These are phyloP conservation scores for Globisporangium parvum DNA, from an alignment of 352 stramenopile genomes.

Conservation along the genomic window DNA sequence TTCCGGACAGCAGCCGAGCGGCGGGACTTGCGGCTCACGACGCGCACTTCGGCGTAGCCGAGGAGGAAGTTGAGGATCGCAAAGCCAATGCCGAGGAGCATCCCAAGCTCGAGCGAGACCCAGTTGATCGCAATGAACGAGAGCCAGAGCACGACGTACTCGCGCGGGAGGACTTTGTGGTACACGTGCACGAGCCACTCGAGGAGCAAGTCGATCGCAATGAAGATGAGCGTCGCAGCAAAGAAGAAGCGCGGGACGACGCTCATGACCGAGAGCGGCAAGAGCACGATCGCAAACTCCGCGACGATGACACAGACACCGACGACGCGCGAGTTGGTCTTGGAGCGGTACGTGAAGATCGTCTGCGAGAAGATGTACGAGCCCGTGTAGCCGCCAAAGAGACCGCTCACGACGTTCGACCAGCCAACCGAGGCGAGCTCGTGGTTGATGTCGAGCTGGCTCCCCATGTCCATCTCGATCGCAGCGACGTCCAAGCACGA, in stretches of 20 bases:
- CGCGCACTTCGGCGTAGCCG: constrained; percentile 67
- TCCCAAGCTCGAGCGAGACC: constrained; percentile 94
- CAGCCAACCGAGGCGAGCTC: constrained; percentile 93
- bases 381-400: constrained; percentile 96
- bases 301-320: constrained; percentile 86
- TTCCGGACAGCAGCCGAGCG: constrained; percentile 63
- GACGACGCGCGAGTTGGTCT: constrained; percentile 87
- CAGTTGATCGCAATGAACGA: constrained; percentile 95
- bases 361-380: constrained; percentile 99
- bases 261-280: constrained; percentile 92
- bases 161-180: constrained; percentile 73
- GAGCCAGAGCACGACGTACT: constrained; percentile 91
- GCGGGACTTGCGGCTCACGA: constrained; percentile 55
- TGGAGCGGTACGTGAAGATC: constrained; percentile 95
- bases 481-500: constrained; percentile 96
- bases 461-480: constrained; percentile 96
- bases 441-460: constrained; percentile 93
- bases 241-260: constrained; percentile 98
- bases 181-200: constrained; percentile 94
- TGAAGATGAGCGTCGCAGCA: constrained; percentile 94
- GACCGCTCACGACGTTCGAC: constrained; percentile 93
- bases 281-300: constrained; percentile 85
- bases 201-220: constrained; percentile 95
- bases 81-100: constrained; percentile 89
- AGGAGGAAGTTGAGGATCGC: constrained; percentile 85